These are phyloP conservation scores for Aspergillus funiculosus DNA, from an alignment of 495 filamentous ascomycete genomes.

Conservation along the genomic window DNA sequence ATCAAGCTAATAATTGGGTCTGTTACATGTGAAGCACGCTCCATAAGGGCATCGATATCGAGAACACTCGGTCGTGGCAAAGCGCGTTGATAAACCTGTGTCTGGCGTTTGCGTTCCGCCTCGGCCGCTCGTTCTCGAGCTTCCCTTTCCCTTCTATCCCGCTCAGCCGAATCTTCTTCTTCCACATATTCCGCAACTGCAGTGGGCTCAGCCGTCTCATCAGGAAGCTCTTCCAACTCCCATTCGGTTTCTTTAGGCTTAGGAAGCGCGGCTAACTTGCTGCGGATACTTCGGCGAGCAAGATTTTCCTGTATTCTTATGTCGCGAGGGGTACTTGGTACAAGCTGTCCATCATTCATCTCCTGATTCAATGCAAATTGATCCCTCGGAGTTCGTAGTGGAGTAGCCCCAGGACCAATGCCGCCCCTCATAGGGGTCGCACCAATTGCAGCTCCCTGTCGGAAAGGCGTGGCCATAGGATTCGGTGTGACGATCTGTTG, in stretches of 20 bases:
- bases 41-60: constrained; percentile 62
- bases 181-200: constrained; percentile 50
- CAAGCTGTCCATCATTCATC: constrained; percentile 52
- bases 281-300: constrained; percentile 58
- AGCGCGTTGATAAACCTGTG: constrained; percentile 79
- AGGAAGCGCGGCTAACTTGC: constrained; percentile 73
- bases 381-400: constrained; percentile 86
- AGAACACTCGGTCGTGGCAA: constrained; percentile 73
- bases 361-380: constrained; percentile 77
- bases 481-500: constrained; percentile 86
- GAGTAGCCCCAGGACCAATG: constrained; percentile 67
- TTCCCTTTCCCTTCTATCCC: constrained; percentile 65
- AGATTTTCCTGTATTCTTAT: constrained; percentile 67
- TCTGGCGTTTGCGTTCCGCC: constrained; percentile 75
- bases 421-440: constrained; percentile 62
- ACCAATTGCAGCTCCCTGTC: constrained; percentile 60
- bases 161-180: constrained; percentile 80
- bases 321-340: constrained; percentile 74
- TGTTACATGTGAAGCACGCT: constrained; percentile 47
- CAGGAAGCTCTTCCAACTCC: constrained; percentile 81
- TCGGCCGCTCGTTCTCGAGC: constrained; percentile 64
- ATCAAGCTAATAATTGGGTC: constrained; percentile 58
- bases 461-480: constrained; percentile 87
- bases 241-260: constrained; percentile 88
- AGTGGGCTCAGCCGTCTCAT: constrained; percentile 64